Conservation (phyloP, 2,329 filamentous ascomycete species). For the Aspergillus transmontanensis region DNA sequence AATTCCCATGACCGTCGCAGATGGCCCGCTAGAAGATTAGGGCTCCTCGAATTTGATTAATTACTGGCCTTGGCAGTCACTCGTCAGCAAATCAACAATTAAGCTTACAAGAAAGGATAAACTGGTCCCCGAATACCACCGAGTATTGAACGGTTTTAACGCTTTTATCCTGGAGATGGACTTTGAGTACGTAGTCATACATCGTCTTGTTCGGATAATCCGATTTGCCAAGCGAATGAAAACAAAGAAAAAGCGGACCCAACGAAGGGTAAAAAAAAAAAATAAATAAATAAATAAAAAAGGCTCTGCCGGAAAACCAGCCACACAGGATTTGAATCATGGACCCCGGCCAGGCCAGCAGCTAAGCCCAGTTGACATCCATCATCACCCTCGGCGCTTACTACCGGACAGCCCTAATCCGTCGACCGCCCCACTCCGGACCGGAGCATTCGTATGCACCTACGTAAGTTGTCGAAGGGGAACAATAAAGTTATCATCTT, state of each 20-base stretch:
- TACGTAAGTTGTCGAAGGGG: constrained; percentile 22
- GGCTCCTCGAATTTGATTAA: not conserved
- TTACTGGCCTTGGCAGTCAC: not conserved
- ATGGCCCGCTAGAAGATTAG: not conserved
- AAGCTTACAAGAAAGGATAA: not conserved
- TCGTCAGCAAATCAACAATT: not conserved
- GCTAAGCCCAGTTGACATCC: constrained; percentile 3
- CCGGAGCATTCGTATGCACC: constrained; percentile 26
- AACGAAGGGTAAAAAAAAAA: not conserved
- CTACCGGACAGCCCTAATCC: constrained; percentile 2
- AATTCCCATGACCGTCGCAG: not conserved
- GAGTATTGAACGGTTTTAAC: not conserved
- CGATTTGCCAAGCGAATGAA: not conserved
- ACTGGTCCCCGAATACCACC: not conserved
- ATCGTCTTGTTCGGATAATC: not conserved
- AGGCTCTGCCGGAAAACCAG: not conserved
- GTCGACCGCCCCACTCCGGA: constrained; percentile 11
- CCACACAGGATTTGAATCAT: not conserved
- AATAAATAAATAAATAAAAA: not conserved
- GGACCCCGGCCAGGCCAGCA: not conserved
- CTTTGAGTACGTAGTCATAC: constrained; percentile 6
- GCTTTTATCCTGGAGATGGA: not conserved
- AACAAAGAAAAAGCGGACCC: not conserved
- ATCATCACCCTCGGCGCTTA: constrained; percentile 1
- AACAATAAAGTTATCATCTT: constrained; percentile 11